phyloP scores from a whole-genome alignment of 139 green algal genomes.

The Pleodorina starrii region DNA sequence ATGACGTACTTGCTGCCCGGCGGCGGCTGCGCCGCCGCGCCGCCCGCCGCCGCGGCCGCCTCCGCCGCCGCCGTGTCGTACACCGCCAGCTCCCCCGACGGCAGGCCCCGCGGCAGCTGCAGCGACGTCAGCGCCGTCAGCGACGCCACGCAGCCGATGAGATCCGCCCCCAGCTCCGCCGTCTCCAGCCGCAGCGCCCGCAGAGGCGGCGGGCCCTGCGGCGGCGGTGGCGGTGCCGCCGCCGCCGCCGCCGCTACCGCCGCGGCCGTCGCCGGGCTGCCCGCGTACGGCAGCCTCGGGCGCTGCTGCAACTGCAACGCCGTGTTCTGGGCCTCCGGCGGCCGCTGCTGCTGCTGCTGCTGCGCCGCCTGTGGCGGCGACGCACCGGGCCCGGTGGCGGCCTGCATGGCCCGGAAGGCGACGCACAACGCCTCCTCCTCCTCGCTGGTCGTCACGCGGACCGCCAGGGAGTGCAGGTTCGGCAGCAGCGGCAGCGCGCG shows the following conservation, averaged over 20 bases:
- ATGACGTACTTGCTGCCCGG: neutral
- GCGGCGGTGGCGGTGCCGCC: neutral
- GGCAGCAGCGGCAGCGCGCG: constrained; percentile 21
- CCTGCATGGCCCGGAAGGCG: constrained; percentile 2
- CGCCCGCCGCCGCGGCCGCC: neutral
- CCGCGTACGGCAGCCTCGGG: neutral
- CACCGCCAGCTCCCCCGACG: neutral
- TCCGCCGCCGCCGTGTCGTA: neutral
- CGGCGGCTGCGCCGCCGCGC: neutral
- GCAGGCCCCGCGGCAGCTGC: constrained; percentile 39
- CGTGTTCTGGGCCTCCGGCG: neutral
- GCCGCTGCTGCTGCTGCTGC: neutral
- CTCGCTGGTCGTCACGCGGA: constrained; percentile 22
- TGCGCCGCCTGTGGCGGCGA: neutral
- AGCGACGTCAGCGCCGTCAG: constrained; percentile 17
- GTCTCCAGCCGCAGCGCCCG: constrained; percentile 24
- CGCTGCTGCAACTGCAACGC: neutral
- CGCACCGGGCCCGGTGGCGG: too few species aligned
- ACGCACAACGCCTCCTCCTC: constrained; percentile 13
- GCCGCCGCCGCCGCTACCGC: neutral
- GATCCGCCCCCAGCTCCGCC: constrained; percentile 7
- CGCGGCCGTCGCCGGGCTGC: neutral
- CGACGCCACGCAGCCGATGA: neutral
- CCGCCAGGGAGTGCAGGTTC: neutral
- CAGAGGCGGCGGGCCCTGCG: too few species aligned